A percentile compares a stretch with the other conserved stretches of the same genome.
phyloP scores from a whole-genome alignment of 2,329 filamentous ascomycete genomes.

The Fusarium sp. region DNA sequence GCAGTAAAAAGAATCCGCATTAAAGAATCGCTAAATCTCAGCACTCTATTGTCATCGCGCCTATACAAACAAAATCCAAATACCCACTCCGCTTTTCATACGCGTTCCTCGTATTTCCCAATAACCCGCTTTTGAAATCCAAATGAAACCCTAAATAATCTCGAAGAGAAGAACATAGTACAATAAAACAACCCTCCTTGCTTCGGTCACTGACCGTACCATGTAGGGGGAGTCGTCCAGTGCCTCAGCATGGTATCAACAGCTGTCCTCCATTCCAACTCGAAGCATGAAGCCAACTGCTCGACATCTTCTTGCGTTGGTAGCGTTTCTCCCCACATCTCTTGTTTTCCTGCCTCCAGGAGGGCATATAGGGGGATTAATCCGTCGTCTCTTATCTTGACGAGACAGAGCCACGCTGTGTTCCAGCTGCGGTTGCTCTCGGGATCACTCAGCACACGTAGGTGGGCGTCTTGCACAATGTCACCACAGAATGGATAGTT shows the following conservation, averaged over 20 bases:
- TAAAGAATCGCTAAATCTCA: not conserved
- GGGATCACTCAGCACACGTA: conserved; percentile 72
- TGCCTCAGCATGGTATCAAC: conserved; percentile 75
- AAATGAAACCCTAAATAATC: not conserved
- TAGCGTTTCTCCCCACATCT: conserved; percentile 75
- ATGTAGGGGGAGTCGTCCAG: conserved; percentile 72
- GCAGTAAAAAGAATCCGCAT: not conserved
- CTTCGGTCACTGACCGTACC: conserved; percentile 49
- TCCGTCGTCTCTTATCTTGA: conserved; percentile 72
- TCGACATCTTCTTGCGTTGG: conserved; percentile 68
- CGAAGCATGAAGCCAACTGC: conserved; percentile 72
- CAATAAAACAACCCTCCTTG: not conserved
- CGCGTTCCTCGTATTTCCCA: not conserved
- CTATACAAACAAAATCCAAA: not conserved
- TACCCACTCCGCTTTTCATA: not conserved
- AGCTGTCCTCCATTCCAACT: conserved; percentile 75
- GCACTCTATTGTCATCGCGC: not conserved
- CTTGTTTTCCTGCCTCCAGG: conserved; percentile 69
- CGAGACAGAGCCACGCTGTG: conserved; percentile 77
- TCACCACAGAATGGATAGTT: conserved; percentile 76
- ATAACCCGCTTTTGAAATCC: not conserved
- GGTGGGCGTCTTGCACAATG: conserved; percentile 73
- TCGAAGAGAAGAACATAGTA: not conserved
- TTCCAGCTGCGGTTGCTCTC: conserved; percentile 80
- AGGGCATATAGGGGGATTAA: conserved; percentile 72